Conservation (phyloP, 225 moss, liverwort and hornwort species). For the Sphagnum contortum region DNA sequence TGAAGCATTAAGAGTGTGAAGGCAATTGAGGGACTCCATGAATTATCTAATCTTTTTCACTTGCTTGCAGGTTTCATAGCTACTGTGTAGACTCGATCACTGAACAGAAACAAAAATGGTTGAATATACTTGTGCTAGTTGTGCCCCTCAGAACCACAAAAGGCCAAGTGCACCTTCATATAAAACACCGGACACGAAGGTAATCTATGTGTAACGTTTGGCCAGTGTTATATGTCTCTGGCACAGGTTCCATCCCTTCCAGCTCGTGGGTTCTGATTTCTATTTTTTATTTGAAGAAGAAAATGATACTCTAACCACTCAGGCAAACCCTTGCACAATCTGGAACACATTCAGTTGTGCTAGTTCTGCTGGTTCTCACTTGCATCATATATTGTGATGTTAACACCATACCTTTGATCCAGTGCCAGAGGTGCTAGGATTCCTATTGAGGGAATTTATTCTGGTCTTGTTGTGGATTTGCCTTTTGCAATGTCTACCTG, state of each 20-base stretch:
- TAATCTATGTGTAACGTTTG: slow-evolving; percentile 6
- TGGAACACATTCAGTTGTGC: too few relatives aligned
- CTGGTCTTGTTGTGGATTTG: not conserved
- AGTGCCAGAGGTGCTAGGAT: too few relatives aligned
- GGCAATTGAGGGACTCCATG: not conserved
- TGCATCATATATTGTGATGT: not conserved
- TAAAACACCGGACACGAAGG: slow-evolving; percentile 77
- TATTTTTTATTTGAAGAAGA: not conserved
- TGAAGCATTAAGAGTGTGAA: not conserved
- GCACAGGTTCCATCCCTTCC: not conserved
- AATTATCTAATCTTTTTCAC: slow-evolving; percentile 2
- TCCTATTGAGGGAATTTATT: not conserved
- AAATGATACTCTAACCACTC: too few relatives aligned
- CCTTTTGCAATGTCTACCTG: too few relatives aligned
- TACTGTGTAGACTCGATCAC: slow-evolving; percentile 83
- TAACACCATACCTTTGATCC: too few relatives aligned
- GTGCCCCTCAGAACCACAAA: slow-evolving; percentile 75
- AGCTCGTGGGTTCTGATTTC: not conserved
- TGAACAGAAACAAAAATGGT: slow-evolving; percentile 81
- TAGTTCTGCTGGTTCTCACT: too few relatives aligned
- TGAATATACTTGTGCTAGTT: slow-evolving; percentile 81
- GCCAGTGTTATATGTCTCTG: not conserved
- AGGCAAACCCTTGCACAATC: too few relatives aligned
- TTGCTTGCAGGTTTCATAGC: slow-evolving; percentile 80
- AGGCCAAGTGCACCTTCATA: slow-evolving; percentile 68